phyloP scores from a whole-genome alignment of 2,329 filamentous ascomycete genomes.

The Hypoxylon sp. region DNA sequence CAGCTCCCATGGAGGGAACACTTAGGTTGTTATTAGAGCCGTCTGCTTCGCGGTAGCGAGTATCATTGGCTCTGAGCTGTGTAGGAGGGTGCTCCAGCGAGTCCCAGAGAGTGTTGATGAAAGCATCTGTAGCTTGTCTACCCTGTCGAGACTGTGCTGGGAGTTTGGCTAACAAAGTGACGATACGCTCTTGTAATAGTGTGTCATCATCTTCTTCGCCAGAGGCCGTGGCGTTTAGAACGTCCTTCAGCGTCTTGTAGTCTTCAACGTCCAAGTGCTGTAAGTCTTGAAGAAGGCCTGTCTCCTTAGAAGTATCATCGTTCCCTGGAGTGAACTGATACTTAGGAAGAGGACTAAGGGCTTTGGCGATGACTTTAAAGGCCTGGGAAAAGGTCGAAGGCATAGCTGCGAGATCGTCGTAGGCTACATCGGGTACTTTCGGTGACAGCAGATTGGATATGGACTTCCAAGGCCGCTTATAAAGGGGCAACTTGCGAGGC shows the following conservation, averaged over 20 bases:
- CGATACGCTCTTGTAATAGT: constrained; percentile 42
- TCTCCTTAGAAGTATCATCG: constrained; percentile 40
- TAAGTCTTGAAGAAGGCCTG: constrained; percentile 40
- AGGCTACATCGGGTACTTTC: neutral
- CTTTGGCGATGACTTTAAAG: constrained; percentile 35
- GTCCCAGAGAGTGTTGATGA: constrained; percentile 42
- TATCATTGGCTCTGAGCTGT: constrained; percentile 15
- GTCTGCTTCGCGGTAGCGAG: constrained; percentile 46
- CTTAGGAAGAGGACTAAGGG: constrained; percentile 41
- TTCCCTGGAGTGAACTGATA: constrained; percentile 43
- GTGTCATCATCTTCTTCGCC: constrained; percentile 42
- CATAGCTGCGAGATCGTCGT: constrained; percentile 22
- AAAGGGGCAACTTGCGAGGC: constrained; percentile 5
- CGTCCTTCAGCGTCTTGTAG: constrained; percentile 40
- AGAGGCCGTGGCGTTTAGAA: constrained; percentile 28
- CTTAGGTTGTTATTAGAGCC: constrained; percentile 52
- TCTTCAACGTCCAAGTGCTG: constrained; percentile 37
- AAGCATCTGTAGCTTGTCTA: constrained; percentile 41
- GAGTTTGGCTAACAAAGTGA: constrained; percentile 43
- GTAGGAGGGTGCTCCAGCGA: constrained; percentile 44
- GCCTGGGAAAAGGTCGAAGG: constrained; percentile 33
- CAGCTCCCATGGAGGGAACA: constrained; percentile 52
- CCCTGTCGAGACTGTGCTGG: constrained; percentile 39
- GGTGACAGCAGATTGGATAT: constrained; percentile 5
- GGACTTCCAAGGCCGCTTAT: constrained; percentile 15